Evolutionary conservation across 129 eudicot genomes (phyloP), one percentile per base, ranked within the genome.

Genomic region (Tagetes erecta): DNA sequence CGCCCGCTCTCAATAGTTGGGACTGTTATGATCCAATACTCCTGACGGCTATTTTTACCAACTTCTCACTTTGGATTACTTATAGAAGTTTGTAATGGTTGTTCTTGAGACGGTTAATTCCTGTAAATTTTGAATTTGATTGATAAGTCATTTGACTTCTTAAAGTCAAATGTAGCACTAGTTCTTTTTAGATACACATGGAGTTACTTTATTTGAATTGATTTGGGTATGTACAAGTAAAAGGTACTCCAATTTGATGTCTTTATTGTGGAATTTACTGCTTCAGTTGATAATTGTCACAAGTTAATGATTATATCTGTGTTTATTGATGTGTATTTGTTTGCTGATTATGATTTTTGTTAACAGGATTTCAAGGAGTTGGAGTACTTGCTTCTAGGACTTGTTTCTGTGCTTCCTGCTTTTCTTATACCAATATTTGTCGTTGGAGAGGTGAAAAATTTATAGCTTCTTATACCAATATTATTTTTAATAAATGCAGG

Each of bases 311-410:
- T 10, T 47, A 49, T 39, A 10, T 31, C 45, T 1, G 63, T 56
- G 44, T 57, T 36, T 67, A 67, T 42, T 65, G 57, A 67, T 51
- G 34, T 8, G 2, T 69, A 36, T n/a, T 41, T 44, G 8, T 67
- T 41, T 67, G 67, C 58, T 45, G 56, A n/a, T 11, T 52, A 11
- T 42, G 73, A 39, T 69, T 66, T 50, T 52, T 30, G 74, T 60
- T 71, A 76, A 56, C 97, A 93, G 98, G 82, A 80, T 75, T 93
- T 93, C 69, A 87, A 83, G 67, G 98, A 93, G 83, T 77, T 84
- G 89, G 98, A 93, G 79, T 93, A 93, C 87, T 83, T 93, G 67
- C 55, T 90, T 62, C 71, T 90, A 77, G 98, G 92, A 47, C 86
- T 90, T 5, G 79, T 90, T 81, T 90, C 97, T 1, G 96, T 83